Conservation (phyloP, 179 eudicot species). For the Spergularia azorica region DNA sequence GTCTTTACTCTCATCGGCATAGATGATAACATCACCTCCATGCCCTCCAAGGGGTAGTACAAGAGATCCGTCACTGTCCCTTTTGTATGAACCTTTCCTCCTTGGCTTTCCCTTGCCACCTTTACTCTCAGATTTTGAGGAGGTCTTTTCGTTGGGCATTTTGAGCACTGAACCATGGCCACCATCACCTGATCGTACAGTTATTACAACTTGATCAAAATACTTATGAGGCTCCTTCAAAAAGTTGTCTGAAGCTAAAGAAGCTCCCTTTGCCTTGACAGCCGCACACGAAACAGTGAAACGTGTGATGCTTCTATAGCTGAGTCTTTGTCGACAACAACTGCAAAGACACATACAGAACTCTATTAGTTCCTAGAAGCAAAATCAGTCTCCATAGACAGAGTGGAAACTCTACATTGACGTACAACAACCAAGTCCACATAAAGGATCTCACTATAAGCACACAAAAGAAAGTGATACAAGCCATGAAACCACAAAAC, state of each 20-base stretch:
- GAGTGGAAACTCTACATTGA: not conserved
- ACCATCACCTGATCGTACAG: conserved; percentile 95
- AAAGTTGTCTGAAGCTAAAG: conserved; percentile 44
- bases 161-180: conserved; percentile 85
- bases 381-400: not conserved
- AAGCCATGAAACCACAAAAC: no score
- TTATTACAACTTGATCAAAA: conserved; percentile 80
- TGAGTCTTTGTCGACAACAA: conserved; percentile 32
- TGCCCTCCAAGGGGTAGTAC: conserved; percentile 89
- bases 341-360: conserved; percentile 30
- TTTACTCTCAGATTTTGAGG: conserved; percentile 58
- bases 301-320: conserved; percentile 15
- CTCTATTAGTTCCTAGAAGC: not conserved
- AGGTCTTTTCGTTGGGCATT: conserved; percentile 51
- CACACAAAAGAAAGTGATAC: no score
- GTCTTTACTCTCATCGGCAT: conserved; percentile 82
- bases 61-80: conserved; percentile 93
- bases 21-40: conserved; percentile 92
- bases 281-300: conserved; percentile 41
- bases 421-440: not conserved
- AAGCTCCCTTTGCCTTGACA: conserved; percentile 59
- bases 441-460: no score
- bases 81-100: conserved; percentile 57
- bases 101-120: conserved; percentile 43
- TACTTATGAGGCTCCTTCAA: conserved; percentile 82